phyloP scores from a whole-genome alignment of 2,329 filamentous ascomycete species.

The Nothophoma quercina region DNA sequence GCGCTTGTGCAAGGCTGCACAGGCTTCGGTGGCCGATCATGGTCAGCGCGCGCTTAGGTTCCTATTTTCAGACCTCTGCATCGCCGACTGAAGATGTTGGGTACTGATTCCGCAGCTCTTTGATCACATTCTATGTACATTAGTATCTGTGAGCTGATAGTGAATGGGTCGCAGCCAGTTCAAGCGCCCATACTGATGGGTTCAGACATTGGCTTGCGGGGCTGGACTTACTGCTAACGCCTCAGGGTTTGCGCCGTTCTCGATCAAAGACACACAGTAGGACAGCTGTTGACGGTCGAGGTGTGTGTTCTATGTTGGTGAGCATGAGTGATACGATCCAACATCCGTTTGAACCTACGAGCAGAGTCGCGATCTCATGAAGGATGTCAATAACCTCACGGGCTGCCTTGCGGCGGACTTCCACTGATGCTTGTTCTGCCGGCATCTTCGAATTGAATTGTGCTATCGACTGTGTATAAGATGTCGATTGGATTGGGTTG shows the following conservation, averaged over 20 bases:
- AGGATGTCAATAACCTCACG: conserved; percentile 83
- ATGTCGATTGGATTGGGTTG: not conserved
- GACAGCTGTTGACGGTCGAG: conserved; percentile 90
- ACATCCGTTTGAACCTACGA: conserved; percentile 66
- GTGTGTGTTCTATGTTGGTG: conserved; percentile 78
- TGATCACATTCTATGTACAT: conserved; percentile 54
- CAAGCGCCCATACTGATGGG: too few species aligned
- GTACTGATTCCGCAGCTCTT: conserved; percentile 55
- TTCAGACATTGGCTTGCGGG: too few species aligned
- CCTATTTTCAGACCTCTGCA: conserved; percentile 25
- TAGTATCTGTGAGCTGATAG: not conserved
- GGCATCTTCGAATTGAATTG: conserved; percentile 19
- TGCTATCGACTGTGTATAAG: not conserved
- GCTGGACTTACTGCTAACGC: conserved; percentile 82
- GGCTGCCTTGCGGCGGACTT: conserved; percentile 73
- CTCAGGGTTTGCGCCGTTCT: conserved; percentile 96
- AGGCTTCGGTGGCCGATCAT: conserved; percentile 14
- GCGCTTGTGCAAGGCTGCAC: conserved; percentile 20
- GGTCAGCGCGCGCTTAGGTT: conserved; percentile 33
- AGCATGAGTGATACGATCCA: too few species aligned
- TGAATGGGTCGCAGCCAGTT: not conserved
- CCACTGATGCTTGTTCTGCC: conserved; percentile 37
- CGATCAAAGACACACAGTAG: conserved; percentile 94
- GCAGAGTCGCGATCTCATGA: conserved; percentile 84
- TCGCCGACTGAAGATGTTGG: conserved; percentile 40